Conservation (phyloP, 768 basidiomycete species). For the Tylopilus rubrobrunneus region DNA sequence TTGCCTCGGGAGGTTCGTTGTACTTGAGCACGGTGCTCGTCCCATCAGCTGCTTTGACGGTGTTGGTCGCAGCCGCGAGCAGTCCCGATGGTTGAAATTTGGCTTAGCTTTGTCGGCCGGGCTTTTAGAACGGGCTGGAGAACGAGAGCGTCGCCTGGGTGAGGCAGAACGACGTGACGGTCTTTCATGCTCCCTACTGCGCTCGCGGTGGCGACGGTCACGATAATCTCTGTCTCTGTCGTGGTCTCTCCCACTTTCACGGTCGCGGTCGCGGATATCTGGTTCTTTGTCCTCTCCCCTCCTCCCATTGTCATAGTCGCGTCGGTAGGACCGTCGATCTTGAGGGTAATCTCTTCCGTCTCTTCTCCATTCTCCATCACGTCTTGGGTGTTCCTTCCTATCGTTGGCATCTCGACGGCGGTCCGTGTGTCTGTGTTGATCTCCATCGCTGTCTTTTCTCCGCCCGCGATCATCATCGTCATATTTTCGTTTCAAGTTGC, state of each 20-base stretch:
- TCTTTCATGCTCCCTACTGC: constrained; percentile 30
- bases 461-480: constrained; percentile 10
- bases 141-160: constrained; percentile 37
- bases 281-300: constrained; percentile 12
- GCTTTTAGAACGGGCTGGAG: constrained; percentile 41
- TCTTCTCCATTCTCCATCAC: constrained; percentile 22
- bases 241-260: constrained; percentile 13
- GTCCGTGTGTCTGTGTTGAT: constrained; percentile 11
- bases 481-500: constrained; percentile 10
- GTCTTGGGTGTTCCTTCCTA: constrained; percentile 13
- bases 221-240: constrained; percentile 40
- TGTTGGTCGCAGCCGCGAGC: constrained; percentile 95
- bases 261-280: constrained; percentile 2
- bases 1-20: constrained; percentile 96
- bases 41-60: constrained; percentile 72
- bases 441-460: constrained; percentile 5
- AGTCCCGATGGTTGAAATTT: constrained; percentile 88
- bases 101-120: constrained; percentile 71
- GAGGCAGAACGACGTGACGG: constrained; percentile 57
- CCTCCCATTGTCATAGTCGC: constrained; percentile 18
- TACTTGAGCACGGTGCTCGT: constrained; percentile 87
- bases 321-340: constrained; percentile 18
- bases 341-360: constrained; percentile 14
- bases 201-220: constrained; percentile 23
- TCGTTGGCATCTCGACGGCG: constrained; percentile 14